Evolutionary conservation across 495 filamentous ascomycete genomes (phyloP), one percentile per base, ranked within the genome.

Genomic region (Mytilinidion resinicola): DNA sequence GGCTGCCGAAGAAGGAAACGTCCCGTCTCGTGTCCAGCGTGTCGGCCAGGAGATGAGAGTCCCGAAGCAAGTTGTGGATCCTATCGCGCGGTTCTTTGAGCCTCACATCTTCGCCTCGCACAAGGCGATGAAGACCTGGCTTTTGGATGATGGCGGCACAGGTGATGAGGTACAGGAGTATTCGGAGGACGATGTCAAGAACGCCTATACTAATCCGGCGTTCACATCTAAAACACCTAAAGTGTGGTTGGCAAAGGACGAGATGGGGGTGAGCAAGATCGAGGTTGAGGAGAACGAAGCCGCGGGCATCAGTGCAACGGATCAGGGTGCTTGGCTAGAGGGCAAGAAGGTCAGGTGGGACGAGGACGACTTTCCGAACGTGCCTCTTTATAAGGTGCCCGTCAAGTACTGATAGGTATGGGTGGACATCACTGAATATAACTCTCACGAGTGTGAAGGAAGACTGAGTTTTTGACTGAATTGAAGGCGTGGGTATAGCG

Each of bases 161-260:
- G 67, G 65, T 11, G 64, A 66, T 12, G 61, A 59, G 12, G 56
- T 62, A 20, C 60, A 57, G 19, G 42, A 62, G 46, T 63, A 63
- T 35, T 43, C 25, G 3, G 59, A 68, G 8, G 63, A 66, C 21
- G 57, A 54, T 20, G 7, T 59, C 11, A 53, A 60, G 15, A 78
- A 90, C 53, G 91, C 89, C 1, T 96, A 96, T 74, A 78, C 79
- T 71, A 84, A 92, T 52, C 91, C 91, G 2, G 76, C 82, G 6
- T 80, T 95, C 56, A 81, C 65, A 9, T 77, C 82, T 9, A 68
- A 74, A 55, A 77, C 84, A 1, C 87, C 89, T 20, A 71, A 91
- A 39, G 76, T 96, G 30, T 96, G 91, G 91, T 85, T 96, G 56
- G 88, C 90, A 6, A 77, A 78, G 49, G 91, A 96, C 66, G 71